Percentiles rank a stretch among this genome's conserved stretches.
These are phyloP conservation scores for Puccinia triticina DNA, from an alignment of 1,284 basidiomycete genomes.

Conservation along the genomic window DNA sequence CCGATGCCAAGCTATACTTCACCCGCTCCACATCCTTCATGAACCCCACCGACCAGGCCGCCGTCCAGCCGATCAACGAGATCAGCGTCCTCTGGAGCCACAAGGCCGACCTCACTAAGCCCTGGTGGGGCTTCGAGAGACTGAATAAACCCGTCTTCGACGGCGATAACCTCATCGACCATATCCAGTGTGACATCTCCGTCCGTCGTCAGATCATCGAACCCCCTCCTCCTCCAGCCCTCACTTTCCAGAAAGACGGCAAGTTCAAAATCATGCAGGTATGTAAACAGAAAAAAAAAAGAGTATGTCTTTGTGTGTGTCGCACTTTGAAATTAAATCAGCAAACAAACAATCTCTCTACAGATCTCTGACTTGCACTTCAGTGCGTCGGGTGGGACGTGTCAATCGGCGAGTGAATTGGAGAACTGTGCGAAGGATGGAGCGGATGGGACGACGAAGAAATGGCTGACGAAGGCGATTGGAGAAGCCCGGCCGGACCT, in stretches of 20 bases:
- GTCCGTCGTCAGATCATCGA: slow-evolving; percentile 31
- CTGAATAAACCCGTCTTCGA: slow-evolving; percentile 44
- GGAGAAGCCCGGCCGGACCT: slow-evolving; percentile 18
- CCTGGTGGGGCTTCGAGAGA: slow-evolving; percentile 51
- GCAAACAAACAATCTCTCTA: background rate
- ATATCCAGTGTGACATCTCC: slow-evolving; percentile 41
- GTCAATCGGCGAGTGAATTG: slow-evolving; percentile 7
- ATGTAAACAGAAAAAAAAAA: background rate
- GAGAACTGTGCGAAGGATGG: slow-evolving; percentile 17
- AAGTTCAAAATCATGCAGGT: slow-evolving; percentile 50
- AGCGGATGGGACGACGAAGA: slow-evolving; percentile 29
- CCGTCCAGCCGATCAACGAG: slow-evolving; percentile 40
- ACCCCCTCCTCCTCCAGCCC: background rate
- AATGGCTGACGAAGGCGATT: slow-evolving; percentile 36
- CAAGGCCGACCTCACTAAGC: slow-evolving; percentile 7
- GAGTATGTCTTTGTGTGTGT: too few relatives aligned
- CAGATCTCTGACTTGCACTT: slow-evolving; percentile 49
- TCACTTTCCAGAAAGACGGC: slow-evolving; percentile 33
- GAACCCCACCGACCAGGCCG: background rate
- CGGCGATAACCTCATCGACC: background rate
- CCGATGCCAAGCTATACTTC: slow-evolving; percentile 34
- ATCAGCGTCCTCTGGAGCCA: slow-evolving; percentile 37
- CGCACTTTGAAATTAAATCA: background rate
- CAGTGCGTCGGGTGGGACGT: slow-evolving; percentile 34
- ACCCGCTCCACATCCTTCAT: slow-evolving; percentile 32